A percentile compares a stretch with the other conserved stretches of the same genome.
phyloP scores from a whole-genome alignment of 1,139 yeast species.

The Pichia sp. region DNA sequence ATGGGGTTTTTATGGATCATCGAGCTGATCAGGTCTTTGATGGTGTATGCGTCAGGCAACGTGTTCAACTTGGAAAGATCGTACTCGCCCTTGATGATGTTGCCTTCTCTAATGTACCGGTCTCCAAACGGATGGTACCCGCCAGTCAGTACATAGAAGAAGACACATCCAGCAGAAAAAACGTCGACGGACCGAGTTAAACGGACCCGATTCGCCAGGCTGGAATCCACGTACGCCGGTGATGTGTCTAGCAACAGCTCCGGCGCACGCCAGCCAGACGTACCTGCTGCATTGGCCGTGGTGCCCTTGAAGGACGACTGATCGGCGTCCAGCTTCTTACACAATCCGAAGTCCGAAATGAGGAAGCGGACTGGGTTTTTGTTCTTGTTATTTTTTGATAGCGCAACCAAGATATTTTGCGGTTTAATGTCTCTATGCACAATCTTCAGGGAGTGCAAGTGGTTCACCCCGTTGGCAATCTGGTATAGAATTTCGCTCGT shows the following conservation, averaged over 20 bases:
- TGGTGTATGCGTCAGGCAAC: slow-evolving; percentile 51
- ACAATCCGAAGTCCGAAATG: slow-evolving; percentile 92
- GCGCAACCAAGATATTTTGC: slow-evolving; percentile 86
- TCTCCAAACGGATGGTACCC: slow-evolving; percentile 97
- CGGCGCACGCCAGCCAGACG: slow-evolving; percentile 98
- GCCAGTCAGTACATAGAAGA: slow-evolving; percentile 74
- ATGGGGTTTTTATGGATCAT: slow-evolving; percentile 73
- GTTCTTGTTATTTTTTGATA: slow-evolving; percentile 41
- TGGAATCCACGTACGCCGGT: slow-evolving; percentile 25
- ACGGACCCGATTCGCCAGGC: slow-evolving; percentile 50
- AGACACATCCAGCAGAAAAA: slow-evolving; percentile 92
- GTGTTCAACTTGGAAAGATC: slow-evolving; percentile 44
- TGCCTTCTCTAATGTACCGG: slow-evolving; percentile 78
- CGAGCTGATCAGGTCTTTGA: slow-evolving; percentile 61
- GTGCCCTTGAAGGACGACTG: slow-evolving; percentile 94
- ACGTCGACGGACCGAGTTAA: slow-evolving; percentile 90
- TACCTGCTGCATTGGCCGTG: slow-evolving; percentile 91
- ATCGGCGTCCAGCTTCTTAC: slow-evolving; percentile 85
- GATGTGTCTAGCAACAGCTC: slow-evolving; percentile 56
- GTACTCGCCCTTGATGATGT: slow-evolving; percentile 72
- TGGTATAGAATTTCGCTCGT: slow-evolving; percentile 63
- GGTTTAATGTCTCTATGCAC: slow-evolving; percentile 97
- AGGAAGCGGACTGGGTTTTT: slow-evolving; percentile 55
- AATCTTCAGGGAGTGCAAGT: slow-evolving; percentile 83
- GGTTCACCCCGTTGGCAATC: slow-evolving; percentile 79